Percentiles rank a stretch among this genome's conserved stretches.
Evolutionary conservation across 768 basidiomycete species (phyloP).

Genomic region (Serendipita sp.): DNA sequence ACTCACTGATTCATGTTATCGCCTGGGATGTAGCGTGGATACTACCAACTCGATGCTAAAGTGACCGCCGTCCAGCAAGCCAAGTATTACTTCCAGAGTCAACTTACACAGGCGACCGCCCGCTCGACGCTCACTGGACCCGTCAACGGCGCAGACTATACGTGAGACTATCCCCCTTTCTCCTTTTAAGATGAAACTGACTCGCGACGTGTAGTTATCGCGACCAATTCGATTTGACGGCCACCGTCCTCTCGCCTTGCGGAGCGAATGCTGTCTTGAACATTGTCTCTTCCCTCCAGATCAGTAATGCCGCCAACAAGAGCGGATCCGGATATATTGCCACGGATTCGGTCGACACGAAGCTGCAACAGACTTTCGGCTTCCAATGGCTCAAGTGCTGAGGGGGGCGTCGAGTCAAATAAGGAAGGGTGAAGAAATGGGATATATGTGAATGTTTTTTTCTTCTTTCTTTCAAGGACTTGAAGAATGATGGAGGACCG

Average conservation of each 20-base stretch:
- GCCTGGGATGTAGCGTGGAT: not conserved
- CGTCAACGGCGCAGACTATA: not conserved
- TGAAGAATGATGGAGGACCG: too few species aligned
- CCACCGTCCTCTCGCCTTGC: not conserved
- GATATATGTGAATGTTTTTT: too few species aligned
- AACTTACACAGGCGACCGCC: not conserved
- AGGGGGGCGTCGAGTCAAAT: too few species aligned
- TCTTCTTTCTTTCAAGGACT: too few species aligned
- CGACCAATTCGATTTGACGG: not conserved
- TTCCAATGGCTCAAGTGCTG: not conserved
- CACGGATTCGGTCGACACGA: not conserved
- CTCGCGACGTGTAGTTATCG: not conserved
- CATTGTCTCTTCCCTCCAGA: not conserved
- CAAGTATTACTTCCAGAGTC: constrained; percentile 1
- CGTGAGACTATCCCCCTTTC: not conserved
- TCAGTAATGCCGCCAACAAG: not conserved
- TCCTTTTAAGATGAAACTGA: not conserved
- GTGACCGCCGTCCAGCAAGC: not conserved
- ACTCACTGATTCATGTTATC: not conserved
- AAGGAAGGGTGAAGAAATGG: too few species aligned
- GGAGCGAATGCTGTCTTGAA: not conserved
- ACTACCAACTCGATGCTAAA: constrained; percentile 3
- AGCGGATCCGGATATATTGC: not conserved
- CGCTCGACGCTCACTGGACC: not conserved
- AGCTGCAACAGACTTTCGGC: not conserved